Evolutionary conservation across 768 basidiomycete genomes (phyloP), one percentile per base, ranked within the genome.

Genomic region (Pulveroboletus sp.): DNA sequence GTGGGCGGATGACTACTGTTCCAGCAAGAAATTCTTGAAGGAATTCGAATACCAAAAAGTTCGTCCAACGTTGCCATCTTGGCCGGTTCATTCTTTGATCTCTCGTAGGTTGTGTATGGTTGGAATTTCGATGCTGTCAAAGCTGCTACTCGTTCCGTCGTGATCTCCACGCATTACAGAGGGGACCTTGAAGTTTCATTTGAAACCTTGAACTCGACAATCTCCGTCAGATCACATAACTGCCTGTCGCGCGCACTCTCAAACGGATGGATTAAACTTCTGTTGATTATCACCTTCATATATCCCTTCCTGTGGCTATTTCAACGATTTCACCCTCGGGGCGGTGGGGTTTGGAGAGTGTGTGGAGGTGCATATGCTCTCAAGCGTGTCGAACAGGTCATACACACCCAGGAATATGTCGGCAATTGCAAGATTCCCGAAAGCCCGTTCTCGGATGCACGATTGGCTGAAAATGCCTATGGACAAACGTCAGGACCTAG

Each of bases 1-100:
- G 51, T 93, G 90, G 90, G 88, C 88, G 8, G 87, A 91, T 56
- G 82, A 86, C 49, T 92, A 89, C 58, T 90, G 88, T 50, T 74
- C 77, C 24, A 86, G 84, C 58, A 71, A 65, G 8, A 90, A 84
- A 58, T 65, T 75, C 14, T 70, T 92, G 54, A 92, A 91, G 64
- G 89, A 91, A 67, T 89, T 93, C 61, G 74, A 78, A 6, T 86
- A 89, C 54, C 70, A 76, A 21, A 89, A 89, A 72, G 84, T 84
- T 51, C 14, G 63, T 51, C 37, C 10, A 33, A 11, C 37, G 38
- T 15, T 35, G 36, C 47, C 8, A 31, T 28, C 11, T 28, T 6
- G 13, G 10, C 28, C 28, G 10, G 8, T 9, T 6, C 43, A 31
- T 58, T 53, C 38, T n/a, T 31, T 70, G 70, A 49, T 59, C 13